Evolutionary conservation across 306 rosid genomes (phyloP).

Genomic region (Datisca glomerata): DNA sequence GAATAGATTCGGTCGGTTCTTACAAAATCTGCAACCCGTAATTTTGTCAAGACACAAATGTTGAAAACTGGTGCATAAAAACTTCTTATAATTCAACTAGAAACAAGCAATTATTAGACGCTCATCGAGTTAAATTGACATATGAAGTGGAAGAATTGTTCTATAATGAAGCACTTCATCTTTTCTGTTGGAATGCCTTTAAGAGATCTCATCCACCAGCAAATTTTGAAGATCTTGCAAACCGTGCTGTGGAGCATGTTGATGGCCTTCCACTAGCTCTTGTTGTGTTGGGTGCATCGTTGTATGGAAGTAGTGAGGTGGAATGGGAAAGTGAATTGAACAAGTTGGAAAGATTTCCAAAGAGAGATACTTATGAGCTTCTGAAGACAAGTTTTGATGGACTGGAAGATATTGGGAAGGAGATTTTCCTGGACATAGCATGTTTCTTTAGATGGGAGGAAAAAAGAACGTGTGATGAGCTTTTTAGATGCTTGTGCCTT

Average conservation of each 20-base stretch:
- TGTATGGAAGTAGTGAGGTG: background rate
- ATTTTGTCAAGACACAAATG: no score
- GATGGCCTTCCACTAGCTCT: constrained; percentile 2
- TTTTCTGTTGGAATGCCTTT: no score
- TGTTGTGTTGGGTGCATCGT: background rate
- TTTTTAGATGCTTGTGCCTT: constrained; percentile 1
- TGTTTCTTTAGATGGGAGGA: background rate
- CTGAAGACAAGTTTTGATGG: background rate
- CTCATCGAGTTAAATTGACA: no score
- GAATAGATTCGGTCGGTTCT: no score
- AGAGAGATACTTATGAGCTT: background rate
- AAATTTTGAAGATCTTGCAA: no score
- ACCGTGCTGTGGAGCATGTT: background rate
- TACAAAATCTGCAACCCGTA: no score
- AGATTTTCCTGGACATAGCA: constrained; percentile 2
- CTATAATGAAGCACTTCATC: no score
- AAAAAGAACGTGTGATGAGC: background rate
- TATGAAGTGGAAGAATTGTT: no score
- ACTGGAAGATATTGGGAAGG: background rate
- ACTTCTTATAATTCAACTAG: no score
- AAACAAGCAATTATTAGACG: no score
- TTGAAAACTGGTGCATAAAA: no score
- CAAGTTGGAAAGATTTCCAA: background rate
- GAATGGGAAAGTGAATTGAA: background rate
- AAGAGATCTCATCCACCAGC: no score